phyloP scores from a whole-genome alignment of 768 basidiomycete species.

The Lactarius tabidus region DNA sequence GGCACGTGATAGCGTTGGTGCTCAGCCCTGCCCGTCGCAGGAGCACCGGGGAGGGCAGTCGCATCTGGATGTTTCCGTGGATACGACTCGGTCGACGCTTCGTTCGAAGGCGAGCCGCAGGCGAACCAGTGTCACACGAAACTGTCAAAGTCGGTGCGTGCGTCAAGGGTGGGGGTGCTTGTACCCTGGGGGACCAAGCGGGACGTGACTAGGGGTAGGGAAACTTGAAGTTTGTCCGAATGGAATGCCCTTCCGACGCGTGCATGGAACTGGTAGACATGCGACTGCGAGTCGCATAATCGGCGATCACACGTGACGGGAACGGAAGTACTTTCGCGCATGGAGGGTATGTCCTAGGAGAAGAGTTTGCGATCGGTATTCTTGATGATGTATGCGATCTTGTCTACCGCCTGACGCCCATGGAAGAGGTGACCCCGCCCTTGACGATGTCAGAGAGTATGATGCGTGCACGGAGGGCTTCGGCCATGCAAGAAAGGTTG shows the following conservation, averaged over 20 bases:
- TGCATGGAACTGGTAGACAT: conserved; percentile 91
- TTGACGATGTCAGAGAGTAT: conserved; percentile 75
- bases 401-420: conserved; percentile 94
- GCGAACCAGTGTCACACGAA: conserved; percentile 26
- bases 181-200: conserved; percentile 22
- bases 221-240: conserved; percentile 52
- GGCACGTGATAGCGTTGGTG: conserved; percentile 95
- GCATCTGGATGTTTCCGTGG: conserved; percentile 27
- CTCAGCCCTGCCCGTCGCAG: conserved; percentile 34
- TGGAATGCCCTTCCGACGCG: conserved; percentile 81
- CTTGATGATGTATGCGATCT: conserved; percentile 97
- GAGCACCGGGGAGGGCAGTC: conserved; percentile 24
- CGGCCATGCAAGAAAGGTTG: conserved; percentile 88
- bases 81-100: conserved; percentile 33
- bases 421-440: conserved; percentile 95
- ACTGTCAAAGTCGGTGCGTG: conserved; percentile 22
- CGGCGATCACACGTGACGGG: conserved; percentile 97
- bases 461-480: conserved; percentile 86
- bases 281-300: conserved; percentile 78
- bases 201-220: conserved; percentile 30
- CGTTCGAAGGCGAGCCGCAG: conserved; percentile 25
- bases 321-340: conserved; percentile 98
- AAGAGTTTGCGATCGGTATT: conserved; percentile 96
- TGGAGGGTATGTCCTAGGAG: conserved; percentile 92
- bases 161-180: conserved; percentile 22